Evolutionary conservation across 352 stramenopile genomes (phyloP), one percentile per base, ranked within the genome.

Genomic region (Phytophthora tentaculata): DNA sequence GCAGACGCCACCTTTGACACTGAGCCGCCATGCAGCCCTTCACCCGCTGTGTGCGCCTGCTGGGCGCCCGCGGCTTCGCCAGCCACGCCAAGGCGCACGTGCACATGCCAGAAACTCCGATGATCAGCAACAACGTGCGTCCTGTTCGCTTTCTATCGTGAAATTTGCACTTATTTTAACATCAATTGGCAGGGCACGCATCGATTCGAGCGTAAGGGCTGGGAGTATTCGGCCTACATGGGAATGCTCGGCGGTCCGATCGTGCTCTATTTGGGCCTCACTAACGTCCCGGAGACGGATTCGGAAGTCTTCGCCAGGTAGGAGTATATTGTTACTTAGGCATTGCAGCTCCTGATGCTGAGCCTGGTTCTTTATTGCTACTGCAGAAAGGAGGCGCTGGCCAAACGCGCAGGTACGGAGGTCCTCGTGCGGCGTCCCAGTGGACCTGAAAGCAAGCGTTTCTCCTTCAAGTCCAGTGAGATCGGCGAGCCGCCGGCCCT

Each of bases 41-140:
- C 23, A 59, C 54, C 41, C 72, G 72, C 55, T 66, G 47, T 55
- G 29, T 80, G 20, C 67, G 73, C 39, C 64, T 74, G 39, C 67
- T 84, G 56, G 66, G 64, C 32, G 69, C 72, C 59, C 79, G 85
- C 57, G 61, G 74, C 69, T 90, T 94, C 69, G 79, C 81, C 49
- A 84, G 61, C 44, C 68, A 78, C 64, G 64, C 56, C 43, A 84
- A 87, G 62, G 71, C 71, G 35, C 82, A 89, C 58, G 76, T 93
- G 54, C 76, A 88, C 69, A 95, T 95, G 84, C 83, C 88, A 0
- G 88, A 96, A 84, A 96, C 86, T 2, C 80, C 88, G 43, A 96
- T 96, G 88, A 66, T 96, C 58, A 94, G 86, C 35, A 92, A 91
- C 73, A 92, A 96, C 68, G 88, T 95, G 74, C 68, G 82, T 81